phyloP scores from a whole-genome alignment of 2,329 filamentous ascomycete species.

The Venturia asperata region DNA sequence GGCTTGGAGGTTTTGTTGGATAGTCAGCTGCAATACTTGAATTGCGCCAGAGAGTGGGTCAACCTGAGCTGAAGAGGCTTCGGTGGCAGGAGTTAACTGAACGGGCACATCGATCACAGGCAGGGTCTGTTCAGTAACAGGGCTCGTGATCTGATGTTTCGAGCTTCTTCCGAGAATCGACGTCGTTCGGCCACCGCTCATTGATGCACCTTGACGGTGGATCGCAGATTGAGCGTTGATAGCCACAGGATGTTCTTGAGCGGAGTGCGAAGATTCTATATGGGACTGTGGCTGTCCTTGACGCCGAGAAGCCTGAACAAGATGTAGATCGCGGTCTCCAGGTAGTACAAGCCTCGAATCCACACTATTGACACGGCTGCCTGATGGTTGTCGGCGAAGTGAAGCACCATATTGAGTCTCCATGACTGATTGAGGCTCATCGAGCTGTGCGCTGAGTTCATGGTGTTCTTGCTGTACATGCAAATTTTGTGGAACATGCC shows the following conservation, averaged over 20 bases:
- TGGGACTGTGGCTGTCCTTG: neutral
- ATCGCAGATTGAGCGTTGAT: neutral
- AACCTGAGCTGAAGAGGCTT: neutral
- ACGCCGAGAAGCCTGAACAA: neutral
- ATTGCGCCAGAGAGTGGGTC: neutral
- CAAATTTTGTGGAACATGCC: neutral
- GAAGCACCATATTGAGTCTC: neutral
- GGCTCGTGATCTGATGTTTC: neutral
- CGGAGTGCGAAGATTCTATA: neutral
- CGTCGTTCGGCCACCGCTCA: neutral
- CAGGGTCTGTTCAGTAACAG: neutral
- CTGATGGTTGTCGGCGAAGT: neutral
- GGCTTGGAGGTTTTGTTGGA: slow-evolving; percentile 7
- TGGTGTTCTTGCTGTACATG: neutral
- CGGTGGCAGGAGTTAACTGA: neutral
- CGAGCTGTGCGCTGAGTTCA: neutral
- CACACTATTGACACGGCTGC: too few relatives aligned
- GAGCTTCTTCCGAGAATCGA: neutral
- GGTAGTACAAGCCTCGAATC: neutral
- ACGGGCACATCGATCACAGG: neutral
- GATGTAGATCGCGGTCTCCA: neutral
- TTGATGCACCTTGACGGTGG: neutral
- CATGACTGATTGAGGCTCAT: neutral
- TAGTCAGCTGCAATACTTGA: slow-evolving; percentile 12
- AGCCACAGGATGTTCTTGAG: neutral